Evolutionary conservation across 2,329 filamentous ascomycete genomes (phyloP), one percentile per base, ranked within the genome.

Genomic region (Didymella segeticola): DNA sequence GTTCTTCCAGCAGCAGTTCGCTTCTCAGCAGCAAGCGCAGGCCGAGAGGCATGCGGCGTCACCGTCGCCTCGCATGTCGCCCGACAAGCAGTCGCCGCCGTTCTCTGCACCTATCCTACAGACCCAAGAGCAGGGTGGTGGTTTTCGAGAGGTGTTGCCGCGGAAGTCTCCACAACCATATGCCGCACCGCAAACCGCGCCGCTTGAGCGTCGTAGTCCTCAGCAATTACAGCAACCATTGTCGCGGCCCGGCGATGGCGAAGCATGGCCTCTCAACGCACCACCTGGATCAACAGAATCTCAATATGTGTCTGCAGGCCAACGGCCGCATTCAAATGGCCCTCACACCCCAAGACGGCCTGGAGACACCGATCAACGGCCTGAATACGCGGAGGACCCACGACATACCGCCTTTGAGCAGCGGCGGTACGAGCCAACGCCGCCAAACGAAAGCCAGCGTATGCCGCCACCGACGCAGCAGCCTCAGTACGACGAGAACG

Each of bases 121-220:
- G n/a, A 22, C 52, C 7, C 58, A 56, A 57, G 37, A 53, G 38
- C 57, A 61, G 5, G 61, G 56, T 17, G 65, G 68, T 26, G 72
- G 71, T 7, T 75, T 73, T 47, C 64, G 66, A 25, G 73, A 75
- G 43, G 53, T 75, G 10, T 53, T 74, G 26, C 73, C 73, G 9
- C 67, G 67, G 19, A 62, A 50, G 47, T 68, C 69, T 25, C 63
- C 68, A 6, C 68, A 72, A 20, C 61, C 67, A 26, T 67, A 70
- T 48, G 37, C 57, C 10, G 36, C 63, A 30, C 41, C 57, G 15
- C 61, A 61, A 20, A 37, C 52, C 22, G 47, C 55, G 19, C 61
- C 57, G 12, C 26, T 60, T 9, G 38, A 47, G 25, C 37, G 51
- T 8, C 45, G 47, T n/a, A 63, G 49, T 19, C 52, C 61, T 23